Evolutionary conservation across 805 yeast genomes (phyloP), one percentile per base, ranked within the genome.

Genomic region (Blastobotrys peoriensis): DNA sequence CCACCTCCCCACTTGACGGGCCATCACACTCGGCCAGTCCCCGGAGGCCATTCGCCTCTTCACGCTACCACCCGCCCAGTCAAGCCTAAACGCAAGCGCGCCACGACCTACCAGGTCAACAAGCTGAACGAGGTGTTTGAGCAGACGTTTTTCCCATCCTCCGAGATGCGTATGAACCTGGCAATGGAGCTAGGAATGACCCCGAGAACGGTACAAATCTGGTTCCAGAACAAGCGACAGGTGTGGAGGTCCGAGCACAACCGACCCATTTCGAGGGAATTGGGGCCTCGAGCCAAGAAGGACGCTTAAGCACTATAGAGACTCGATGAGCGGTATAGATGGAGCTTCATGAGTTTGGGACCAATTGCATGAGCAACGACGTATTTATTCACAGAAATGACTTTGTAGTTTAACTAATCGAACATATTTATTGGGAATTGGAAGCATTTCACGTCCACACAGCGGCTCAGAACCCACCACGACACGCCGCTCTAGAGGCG

Each of bases 191-290:
- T 94, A 1, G 84, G 83, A 3, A 81, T 87, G 85, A 77, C 87
- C 16, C 96, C 89, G 53, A 74, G 93, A 53, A 86, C 91, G 5
- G 95, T 88, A 4, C 73, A 95, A 45, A 87, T 88, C 40, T 88
- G 95, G 96, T 86, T 86, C 60, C 96, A 88, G 62, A 87, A 87
- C 60, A 69, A 89, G 55, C 68, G 97, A 13, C 67, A 63, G 48
- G 63, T 63, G 17, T 60, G 61, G 58, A 41, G 58, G 28, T 43
- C 56, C 10, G 59, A 56, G 41, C 53, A 56, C 38, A 52, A 50
- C 33, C 38, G 48, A 17, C 36, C 53, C 4, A 36, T 51, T 3
- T 57, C 56, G 16, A 41, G 53, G 20, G 55, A 53, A 20, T 38
- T 40, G 36, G 30, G 30, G 13, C 30, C 30, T 13, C 8, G 30